Conservation (phyloP, 225 moss, liverwort and hornwort species). For the Pseudisothecium myosuroides region DNA sequence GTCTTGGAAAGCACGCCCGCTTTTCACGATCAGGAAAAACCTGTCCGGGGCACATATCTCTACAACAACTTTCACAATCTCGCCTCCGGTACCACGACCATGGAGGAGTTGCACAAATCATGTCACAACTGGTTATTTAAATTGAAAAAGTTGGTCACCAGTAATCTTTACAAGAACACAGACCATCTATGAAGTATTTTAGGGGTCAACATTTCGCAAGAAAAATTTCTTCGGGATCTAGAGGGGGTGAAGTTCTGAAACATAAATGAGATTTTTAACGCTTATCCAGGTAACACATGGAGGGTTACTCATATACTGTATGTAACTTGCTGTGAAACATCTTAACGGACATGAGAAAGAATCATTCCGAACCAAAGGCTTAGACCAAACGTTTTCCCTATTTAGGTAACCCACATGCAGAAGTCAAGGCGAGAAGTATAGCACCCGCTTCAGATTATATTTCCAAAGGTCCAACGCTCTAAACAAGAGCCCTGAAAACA, state of each 20-base stretch:
- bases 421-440: neutral
- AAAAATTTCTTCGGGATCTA: neutral
- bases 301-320: neutral
- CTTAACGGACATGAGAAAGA: neutral
- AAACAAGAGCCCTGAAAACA: neutral
- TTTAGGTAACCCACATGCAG: neutral
- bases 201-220: neutral
- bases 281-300: neutral
- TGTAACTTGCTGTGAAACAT: neutral
- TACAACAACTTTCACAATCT: slow-evolving; percentile 2
- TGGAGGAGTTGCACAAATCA: neutral
- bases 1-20: neutral
- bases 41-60: slow-evolving; percentile 26
- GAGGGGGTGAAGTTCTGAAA: neutral
- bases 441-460: neutral
- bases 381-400: neutral
- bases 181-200: neutral
- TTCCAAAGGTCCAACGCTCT: neutral
- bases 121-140: too few relatives aligned
- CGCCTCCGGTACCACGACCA: neutral
- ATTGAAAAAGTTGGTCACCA: too few relatives aligned
- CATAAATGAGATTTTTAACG: neutral
- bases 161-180: too few relatives aligned
- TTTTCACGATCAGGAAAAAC: slow-evolving; percentile 10
- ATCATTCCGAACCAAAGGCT: neutral